Evolutionary conservation across 352 stramenopile species (phyloP).

Genomic region (Globisporangium parvum): DNA sequence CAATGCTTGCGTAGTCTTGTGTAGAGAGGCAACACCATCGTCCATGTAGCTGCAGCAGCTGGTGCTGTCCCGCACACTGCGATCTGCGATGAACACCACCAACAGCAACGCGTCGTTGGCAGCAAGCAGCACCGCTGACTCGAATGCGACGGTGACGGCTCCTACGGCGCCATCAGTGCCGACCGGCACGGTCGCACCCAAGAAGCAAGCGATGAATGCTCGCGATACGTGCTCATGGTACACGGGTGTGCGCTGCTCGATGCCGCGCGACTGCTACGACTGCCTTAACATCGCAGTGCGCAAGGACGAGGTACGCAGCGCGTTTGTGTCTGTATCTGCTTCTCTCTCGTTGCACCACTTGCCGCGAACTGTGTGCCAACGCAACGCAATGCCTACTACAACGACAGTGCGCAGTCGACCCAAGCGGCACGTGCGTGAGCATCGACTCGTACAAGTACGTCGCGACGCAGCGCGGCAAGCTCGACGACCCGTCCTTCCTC

Average conservation of each 20-base stretch:
- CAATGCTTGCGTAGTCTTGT: too few relatives aligned
- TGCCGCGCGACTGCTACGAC: conserved; percentile 16
- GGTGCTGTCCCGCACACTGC: neutral
- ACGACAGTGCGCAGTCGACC: conserved; percentile 10
- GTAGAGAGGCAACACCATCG: too few relatives aligned
- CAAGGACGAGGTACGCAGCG: neutral
- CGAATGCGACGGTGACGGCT: neutral
- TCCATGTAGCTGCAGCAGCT: too few relatives aligned
- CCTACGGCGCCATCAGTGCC: neutral
- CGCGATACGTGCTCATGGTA: conserved; percentile 14
- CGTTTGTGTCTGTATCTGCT: neutral
- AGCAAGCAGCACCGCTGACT: neutral
- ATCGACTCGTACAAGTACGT: conserved; percentile 2
- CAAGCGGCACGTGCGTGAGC: conserved; percentile 12
- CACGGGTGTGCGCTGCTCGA: conserved; percentile 7
- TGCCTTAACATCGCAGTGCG: conserved; percentile 12
- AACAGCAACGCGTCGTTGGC: neutral
- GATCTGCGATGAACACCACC: neutral
- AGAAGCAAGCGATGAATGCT: conserved; percentile 4
- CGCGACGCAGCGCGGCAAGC: neutral
- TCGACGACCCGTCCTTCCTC: conserved; percentile 4
- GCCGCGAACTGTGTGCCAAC: neutral
- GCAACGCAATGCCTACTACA: neutral
- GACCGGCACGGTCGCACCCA: conserved; percentile 5
- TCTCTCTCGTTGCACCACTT: too few relatives aligned